Evolutionary conservation across 352 stramenopile genomes (phyloP).

Genomic region (Pythium insidiosum): DNA sequence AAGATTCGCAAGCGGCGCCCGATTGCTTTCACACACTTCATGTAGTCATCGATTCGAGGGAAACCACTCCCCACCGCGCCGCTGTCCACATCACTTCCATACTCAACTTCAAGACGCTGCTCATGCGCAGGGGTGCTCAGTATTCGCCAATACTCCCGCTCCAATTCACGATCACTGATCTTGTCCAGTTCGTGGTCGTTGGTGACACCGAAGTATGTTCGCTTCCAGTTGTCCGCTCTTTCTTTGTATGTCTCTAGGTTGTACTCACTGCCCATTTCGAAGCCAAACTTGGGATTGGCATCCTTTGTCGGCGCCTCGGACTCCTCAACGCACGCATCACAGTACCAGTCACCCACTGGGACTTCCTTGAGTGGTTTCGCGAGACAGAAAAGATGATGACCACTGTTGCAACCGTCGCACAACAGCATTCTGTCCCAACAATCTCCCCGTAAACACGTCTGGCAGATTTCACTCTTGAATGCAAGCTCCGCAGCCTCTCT

Average conservation of each 20-base stretch:
- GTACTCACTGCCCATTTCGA: constrained; percentile 78
- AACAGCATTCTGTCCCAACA: constrained; percentile 76
- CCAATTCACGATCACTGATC: constrained; percentile 60
- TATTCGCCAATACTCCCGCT: constrained; percentile 87
- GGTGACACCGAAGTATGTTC: constrained; percentile 57
- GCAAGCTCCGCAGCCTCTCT: constrained; percentile 59
- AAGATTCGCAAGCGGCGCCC: constrained; percentile 46
- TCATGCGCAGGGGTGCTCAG: constrained; percentile 70
- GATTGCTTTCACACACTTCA: constrained; percentile 43
- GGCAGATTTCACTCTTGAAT: constrained; percentile 76
- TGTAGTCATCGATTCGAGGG: constrained; percentile 45
- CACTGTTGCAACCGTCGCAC: constrained; percentile 76
- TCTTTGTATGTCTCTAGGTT: constrained; percentile 77
- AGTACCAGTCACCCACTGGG: constrained; percentile 77
- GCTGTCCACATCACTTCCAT: constrained; percentile 90
- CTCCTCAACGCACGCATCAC: constrained; percentile 57
- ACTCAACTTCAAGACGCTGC: constrained; percentile 84
- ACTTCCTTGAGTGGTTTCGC: constrained; percentile 42
- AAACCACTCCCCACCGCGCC: constrained; percentile 83
- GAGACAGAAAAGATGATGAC: constrained; percentile 79
- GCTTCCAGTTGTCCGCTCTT: constrained; percentile 78
- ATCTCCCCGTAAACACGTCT: constrained; percentile 76
- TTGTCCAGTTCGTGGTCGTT: constrained; percentile 25
- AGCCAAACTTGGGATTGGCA: constrained; percentile 64
- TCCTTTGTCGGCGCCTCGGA: constrained; percentile 27